A percentile compares a stretch with the other conserved stretches of the same genome.
Conservation (phyloP, 345 rosid genomes). For the Bruguiera sexangula region DNA sequence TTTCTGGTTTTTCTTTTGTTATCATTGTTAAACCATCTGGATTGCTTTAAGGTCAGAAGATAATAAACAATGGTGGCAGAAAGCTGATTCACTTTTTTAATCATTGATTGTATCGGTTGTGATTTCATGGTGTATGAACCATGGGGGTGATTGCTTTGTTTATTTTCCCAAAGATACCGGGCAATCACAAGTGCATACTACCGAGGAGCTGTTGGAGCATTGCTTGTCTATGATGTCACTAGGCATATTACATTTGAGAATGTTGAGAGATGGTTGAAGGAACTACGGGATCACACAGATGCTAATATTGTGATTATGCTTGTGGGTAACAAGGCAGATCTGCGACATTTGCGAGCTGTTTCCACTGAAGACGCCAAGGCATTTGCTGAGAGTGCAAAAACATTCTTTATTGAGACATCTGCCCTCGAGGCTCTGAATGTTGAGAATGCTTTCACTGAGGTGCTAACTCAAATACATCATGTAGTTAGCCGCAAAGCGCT, state of each 20-base stretch:
- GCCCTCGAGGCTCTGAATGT: conserved; percentile 83
- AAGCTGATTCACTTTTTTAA: neutral
- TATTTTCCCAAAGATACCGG: conserved; percentile 49
- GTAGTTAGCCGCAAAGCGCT: conserved; percentile 83
- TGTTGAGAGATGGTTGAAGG: conserved; percentile 87
- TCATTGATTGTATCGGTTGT: neutral
- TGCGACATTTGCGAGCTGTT: conserved; percentile 81
- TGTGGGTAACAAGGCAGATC: conserved; percentile 87
- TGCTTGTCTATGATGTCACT: conserved; percentile 77
- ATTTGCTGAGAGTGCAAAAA: conserved; percentile 70
- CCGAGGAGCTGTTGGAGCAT: conserved; percentile 85
- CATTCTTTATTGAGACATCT: conserved; percentile 83
- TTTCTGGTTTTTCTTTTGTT: no score
- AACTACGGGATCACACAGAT: conserved; percentile 82
- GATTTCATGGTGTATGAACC: conserved; percentile 2
- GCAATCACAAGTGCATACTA: conserved; percentile 92
- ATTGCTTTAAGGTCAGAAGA: no score
- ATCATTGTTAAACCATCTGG: no score
- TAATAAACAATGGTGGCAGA: no score
- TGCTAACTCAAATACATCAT: conserved; percentile 68
- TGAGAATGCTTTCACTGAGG: conserved; percentile 79
- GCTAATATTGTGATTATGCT: conserved; percentile 86
- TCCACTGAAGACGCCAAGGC: conserved; percentile 58
- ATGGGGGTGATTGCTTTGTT: conserved; percentile 5
- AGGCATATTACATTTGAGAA: conserved; percentile 84